phyloP scores from a whole-genome alignment of 441 rosid genomes.

The Pelargonium cotyledonis region DNA sequence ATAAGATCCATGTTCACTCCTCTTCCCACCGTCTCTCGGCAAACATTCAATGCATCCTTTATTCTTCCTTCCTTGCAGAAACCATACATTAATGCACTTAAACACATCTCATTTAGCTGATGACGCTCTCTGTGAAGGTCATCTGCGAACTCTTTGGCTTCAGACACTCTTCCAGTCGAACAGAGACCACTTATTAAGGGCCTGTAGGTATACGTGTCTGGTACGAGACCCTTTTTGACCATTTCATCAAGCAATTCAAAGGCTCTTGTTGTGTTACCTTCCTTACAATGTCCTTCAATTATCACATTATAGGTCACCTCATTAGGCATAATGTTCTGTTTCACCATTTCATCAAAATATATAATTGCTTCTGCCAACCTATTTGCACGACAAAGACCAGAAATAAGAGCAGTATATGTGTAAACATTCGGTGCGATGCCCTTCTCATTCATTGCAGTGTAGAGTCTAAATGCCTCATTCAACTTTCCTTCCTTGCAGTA shows the following conservation, averaged over 20 bases:
- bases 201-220: conserved; percentile 79
- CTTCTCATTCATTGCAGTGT: conserved; percentile 74
- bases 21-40: conserved; percentile 61
- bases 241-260: conserved; percentile 62
- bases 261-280: conserved; percentile 50
- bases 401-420: conserved; percentile 65
- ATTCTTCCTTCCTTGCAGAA: conserved; percentile 76
- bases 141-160: conserved; percentile 69
- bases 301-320: conserved; percentile 76
- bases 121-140: conserved; percentile 45
- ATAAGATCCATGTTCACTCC: conserved; percentile 75
- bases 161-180: conserved; percentile 47
- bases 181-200: conserved; percentile 76
- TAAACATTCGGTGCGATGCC: conserved; percentile 56
- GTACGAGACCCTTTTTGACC: conserved; percentile 57
- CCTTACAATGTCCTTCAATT: conserved; percentile 65
- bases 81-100: conserved; percentile 63
- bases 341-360: conserved; percentile 58
- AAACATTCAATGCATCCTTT: conserved; percentile 51
- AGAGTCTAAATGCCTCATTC: conserved; percentile 55
- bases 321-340: conserved; percentile 48
- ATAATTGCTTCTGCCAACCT: conserved; percentile 48
- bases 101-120: conserved; percentile 76
- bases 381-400: conserved; percentile 55
- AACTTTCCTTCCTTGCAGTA: conserved; percentile 53